Percentiles rank a stretch among this genome's conserved stretches.
These are phyloP conservation scores for Cutaneotrichosporon sp. DNA, from an alignment of 1,284 basidiomycete genomes.

Conservation along the genomic window DNA sequence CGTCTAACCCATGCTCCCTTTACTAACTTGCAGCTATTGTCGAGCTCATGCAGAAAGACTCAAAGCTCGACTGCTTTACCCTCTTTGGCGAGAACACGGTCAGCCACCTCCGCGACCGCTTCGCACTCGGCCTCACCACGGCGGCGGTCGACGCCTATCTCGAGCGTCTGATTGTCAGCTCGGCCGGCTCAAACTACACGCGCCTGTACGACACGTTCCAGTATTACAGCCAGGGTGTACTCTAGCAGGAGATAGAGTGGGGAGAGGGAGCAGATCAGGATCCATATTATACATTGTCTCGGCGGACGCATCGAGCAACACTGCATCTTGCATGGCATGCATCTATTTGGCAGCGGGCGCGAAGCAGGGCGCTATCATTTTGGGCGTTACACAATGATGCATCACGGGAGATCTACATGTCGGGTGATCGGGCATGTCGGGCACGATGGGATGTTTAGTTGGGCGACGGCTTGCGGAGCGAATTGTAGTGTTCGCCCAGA, in stretches of 20 bases:
- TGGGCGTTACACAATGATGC: too few species aligned
- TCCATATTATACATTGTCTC: neutral
- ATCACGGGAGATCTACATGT: too few species aligned
- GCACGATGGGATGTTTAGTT: neutral
- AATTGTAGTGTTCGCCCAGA: constrained; percentile 59
- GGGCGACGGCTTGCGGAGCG: neutral
- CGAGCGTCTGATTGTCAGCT: constrained; percentile 78
- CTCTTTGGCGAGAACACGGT: constrained; percentile 88
- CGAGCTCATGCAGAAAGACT: constrained; percentile 96
- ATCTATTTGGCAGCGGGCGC: neutral
- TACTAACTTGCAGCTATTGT: constrained; percentile 57
- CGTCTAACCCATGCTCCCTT: constrained; percentile 49
- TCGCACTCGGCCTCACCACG: constrained; percentile 85
- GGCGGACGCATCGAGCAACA: neutral
- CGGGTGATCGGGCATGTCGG: too few species aligned
- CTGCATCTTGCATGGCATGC: constrained; percentile 7
- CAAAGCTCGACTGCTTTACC: constrained; percentile 84
- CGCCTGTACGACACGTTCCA: constrained; percentile 76
- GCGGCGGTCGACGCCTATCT: constrained; percentile 82
- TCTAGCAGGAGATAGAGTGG: neutral
- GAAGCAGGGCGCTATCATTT: too few species aligned
- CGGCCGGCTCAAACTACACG: constrained; percentile 87
- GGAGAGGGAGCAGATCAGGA: neutral
- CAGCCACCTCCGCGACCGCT: constrained; percentile 78
- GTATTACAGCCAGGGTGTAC: constrained; percentile 31